Base-by-base conservation (phyloP, 129 eudicot species). In the Flaveria linearis region DNA sequence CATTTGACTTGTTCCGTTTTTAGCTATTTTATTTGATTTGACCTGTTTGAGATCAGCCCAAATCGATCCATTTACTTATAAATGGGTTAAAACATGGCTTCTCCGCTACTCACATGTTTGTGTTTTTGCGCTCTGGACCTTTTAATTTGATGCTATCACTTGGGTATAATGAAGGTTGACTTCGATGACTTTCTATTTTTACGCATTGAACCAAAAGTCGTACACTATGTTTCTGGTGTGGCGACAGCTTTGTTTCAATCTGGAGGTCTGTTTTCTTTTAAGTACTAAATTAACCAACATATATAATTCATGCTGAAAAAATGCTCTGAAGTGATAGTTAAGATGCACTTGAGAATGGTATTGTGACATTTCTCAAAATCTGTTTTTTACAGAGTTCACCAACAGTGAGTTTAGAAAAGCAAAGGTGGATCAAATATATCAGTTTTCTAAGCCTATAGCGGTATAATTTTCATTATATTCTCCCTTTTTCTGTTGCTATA, bases 121-220 rank as follows among this genome's bases (percentile, higher is more conserved):
- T 73, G 55, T 22, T 61, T 58, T 23, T 28, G 25, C 23, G 56
- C 6, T 10, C 43, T 58, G n/a, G 26, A n/a, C 68, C 71, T 56
- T 17, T 71, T 51, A 33, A n/a, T 20, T 51, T 23, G 71, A 63
- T 78, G 51, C 45, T 43, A 53, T 33, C 25, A 69, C 53, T 60
- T 61, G 75, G 63, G 56, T 45, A 76, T 83, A 28, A 16, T 85
- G 81, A 80, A 94, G 97, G 97, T 94, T 74, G 99, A 94, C 86
- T 91, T 94, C 80, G 97, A 88, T 76, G 99, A 94, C 85, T 94
- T 94, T 67, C 87, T 83, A 71, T 91, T 94, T 84, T 28, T 94
- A 80, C 96, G 92, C 42, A 91, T 94, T 51, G 89, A 94, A 81
- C 97, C 97, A 25, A 84, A 87, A 84, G 86, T 53, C 52, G 87